phyloP scores from a whole-genome alignment of 495 filamentous ascomycete species.

The Aspergillus homomorphus region DNA sequence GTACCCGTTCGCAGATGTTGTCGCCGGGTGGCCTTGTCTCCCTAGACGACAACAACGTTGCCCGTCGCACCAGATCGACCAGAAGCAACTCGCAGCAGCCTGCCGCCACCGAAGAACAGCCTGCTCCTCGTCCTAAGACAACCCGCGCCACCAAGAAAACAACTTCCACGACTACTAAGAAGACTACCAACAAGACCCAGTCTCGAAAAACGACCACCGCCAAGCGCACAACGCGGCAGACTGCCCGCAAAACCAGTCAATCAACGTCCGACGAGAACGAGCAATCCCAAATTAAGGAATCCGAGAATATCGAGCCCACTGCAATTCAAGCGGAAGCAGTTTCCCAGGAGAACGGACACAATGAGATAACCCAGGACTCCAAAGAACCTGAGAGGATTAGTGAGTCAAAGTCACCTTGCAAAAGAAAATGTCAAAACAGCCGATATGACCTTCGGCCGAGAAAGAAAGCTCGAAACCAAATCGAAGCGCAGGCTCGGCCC shows the following conservation, averaged over 20 bases:
- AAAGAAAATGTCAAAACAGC: too few relatives aligned
- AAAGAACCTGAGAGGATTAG: not conserved
- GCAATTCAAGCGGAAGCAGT: not conserved
- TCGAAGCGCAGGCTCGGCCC: not conserved
- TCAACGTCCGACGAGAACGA: conserved; percentile 2
- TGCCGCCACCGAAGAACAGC: conserved; percentile 15
- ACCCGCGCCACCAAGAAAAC: conserved; percentile 18
- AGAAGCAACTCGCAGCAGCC: conserved; percentile 14
- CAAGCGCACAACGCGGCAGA: conserved; percentile 11
- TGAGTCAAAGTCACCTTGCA: not conserved
- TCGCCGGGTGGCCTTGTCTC: conserved; percentile 26
- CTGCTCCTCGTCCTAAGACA: conserved; percentile 13
- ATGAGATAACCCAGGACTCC: not conserved
- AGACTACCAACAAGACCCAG: conserved; percentile 6
- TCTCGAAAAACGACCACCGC: conserved; percentile 7
- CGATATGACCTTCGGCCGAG: too few relatives aligned
- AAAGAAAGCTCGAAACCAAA: too few relatives aligned
- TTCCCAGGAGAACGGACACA: not conserved
- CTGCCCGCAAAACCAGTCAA: conserved; percentile 9
- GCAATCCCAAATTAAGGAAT: conserved; percentile 6
- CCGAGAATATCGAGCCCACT: conserved; percentile 12
- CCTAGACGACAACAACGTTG: conserved; percentile 15
- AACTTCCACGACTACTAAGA: conserved; percentile 8
- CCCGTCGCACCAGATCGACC: conserved; percentile 21
- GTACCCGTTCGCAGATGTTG: conserved; percentile 25